Percentiles rank a stretch among this genome's conserved stretches.
These are phyloP conservation scores for Kodamaea sp. DNA, from an alignment of 1,139 yeast species.

Conservation along the genomic window DNA sequence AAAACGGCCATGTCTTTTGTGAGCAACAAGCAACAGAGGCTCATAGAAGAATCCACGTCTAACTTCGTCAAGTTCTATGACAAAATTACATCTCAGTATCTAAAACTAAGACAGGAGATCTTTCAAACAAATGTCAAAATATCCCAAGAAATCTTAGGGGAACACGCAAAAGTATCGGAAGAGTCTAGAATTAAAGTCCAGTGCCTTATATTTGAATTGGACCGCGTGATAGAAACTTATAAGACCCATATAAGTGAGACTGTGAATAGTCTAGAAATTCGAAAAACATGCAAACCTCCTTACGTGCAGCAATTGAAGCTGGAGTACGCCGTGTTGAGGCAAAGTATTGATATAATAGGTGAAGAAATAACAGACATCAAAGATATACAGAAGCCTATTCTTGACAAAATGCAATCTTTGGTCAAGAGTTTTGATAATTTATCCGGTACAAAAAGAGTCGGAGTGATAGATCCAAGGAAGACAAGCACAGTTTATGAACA, in stretches of 20 bases:
- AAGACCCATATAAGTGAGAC: slow-evolving; percentile 27
- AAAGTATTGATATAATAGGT: slow-evolving; percentile 19
- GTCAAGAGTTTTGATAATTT: slow-evolving; percentile 26
- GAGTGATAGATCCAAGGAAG: slow-evolving; percentile 10
- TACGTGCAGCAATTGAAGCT: slow-evolving; percentile 23
- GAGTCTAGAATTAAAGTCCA: slow-evolving; percentile 16
- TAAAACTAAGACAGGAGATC: slow-evolving; percentile 37
- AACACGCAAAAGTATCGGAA: slow-evolving; percentile 7
- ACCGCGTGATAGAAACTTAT: slow-evolving; percentile 27
- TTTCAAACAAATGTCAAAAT: slow-evolving; percentile 22
- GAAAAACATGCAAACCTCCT: slow-evolving; percentile 17
- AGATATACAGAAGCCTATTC: slow-evolving; percentile 37
- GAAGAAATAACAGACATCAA: slow-evolving; percentile 29
- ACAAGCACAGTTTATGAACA: slow-evolving; percentile 9
- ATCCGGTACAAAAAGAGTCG: slow-evolving; percentile 9
- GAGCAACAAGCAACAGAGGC: slow-evolving; percentile 32
- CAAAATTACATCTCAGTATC: slow-evolving; percentile 32
- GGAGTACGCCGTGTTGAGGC: slow-evolving; percentile 23
- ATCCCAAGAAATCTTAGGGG: slow-evolving; percentile 10
- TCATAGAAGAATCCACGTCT: slow-evolving; percentile 35
- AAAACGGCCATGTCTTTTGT: slow-evolving; percentile 24
- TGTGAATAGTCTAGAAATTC: slow-evolving; percentile 21
- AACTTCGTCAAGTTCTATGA: slow-evolving; percentile 38
- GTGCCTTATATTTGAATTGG: slow-evolving; percentile 30
- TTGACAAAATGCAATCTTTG: slow-evolving; percentile 35